Evolutionary conservation across 139 green algal genomes (phyloP).

Genomic region (Chlorella sp.): DNA sequence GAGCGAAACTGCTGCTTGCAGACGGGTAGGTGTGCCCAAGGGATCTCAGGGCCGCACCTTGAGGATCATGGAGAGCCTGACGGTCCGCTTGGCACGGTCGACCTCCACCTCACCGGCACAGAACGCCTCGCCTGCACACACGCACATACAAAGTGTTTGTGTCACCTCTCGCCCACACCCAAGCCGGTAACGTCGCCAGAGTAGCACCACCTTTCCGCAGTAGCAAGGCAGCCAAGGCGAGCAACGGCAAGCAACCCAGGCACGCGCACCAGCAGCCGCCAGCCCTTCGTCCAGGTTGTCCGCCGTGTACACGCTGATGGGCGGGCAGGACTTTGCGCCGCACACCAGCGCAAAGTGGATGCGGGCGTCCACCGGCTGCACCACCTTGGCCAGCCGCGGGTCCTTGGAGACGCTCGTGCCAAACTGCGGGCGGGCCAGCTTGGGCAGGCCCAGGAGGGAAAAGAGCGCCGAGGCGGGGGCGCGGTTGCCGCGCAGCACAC

Average conservation of each 20-base stretch:
- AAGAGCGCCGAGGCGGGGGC: constrained; percentile 37
- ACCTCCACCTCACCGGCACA: constrained; percentile 55
- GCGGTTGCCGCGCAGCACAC: constrained; percentile 82
- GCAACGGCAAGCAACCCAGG: too few species aligned
- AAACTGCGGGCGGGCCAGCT: constrained; percentile 38
- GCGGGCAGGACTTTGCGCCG: constrained; percentile 85
- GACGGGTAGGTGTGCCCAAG: too few species aligned
- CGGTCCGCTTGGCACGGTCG: constrained; percentile 24
- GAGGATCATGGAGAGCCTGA: constrained; percentile 82
- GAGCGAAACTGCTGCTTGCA: too few species aligned
- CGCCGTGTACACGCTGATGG: constrained; percentile 81
- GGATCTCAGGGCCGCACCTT: too few species aligned
- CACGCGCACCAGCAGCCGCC: constrained; percentile 31
- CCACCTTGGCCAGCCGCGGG: constrained; percentile 31
- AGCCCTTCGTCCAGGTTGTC: constrained; percentile 77
- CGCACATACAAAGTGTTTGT: not conserved
- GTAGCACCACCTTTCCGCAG: too few species aligned
- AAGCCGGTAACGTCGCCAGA: too few species aligned
- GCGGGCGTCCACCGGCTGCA: constrained; percentile 65
- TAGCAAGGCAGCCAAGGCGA: too few species aligned
- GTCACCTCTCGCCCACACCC: too few species aligned
- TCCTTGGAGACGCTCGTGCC: constrained; percentile 39
- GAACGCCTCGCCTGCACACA: constrained; percentile 49
- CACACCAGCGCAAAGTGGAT: constrained; percentile 97
- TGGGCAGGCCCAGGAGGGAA: constrained; percentile 40